A percentile compares a stretch with the other conserved stretches of the same genome.
phyloP scores from a whole-genome alignment of 148 eudicot genomes.

The Bassia scoparia region DNA sequence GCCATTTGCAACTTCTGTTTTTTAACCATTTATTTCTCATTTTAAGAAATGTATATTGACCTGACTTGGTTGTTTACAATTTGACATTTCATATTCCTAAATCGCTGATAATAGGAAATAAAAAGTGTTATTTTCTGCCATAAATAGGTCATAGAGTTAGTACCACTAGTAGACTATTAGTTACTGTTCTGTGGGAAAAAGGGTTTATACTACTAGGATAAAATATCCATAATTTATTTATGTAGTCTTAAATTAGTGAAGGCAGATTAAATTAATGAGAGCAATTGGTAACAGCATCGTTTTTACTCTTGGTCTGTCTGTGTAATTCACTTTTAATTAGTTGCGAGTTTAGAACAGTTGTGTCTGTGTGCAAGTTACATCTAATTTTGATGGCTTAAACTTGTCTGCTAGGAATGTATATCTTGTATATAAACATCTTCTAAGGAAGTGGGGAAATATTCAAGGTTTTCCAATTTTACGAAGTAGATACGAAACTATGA shows the following conservation, averaged over 20 bases:
- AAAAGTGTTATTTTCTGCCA: no score
- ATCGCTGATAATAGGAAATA: no score
- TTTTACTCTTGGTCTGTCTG: not conserved
- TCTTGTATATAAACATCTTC: slow-evolving; percentile 82
- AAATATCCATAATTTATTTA: no score
- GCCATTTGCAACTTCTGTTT: not conserved
- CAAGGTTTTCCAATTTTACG: slow-evolving; percentile 77
- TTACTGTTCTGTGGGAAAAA: no score
- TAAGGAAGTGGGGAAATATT: slow-evolving; percentile 79
- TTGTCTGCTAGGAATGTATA: slow-evolving; percentile 59
- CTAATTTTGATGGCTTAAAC: not conserved
- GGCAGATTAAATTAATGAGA: not conserved
- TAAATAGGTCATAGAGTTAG: no score
- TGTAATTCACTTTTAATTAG: not conserved
- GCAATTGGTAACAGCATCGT: not conserved
- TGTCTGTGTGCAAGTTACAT: not conserved
- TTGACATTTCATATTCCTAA: no score
- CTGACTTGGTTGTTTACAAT: not conserved
- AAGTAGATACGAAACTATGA: slow-evolving; percentile 78
- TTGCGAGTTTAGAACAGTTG: not conserved
- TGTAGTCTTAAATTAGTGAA: not conserved
- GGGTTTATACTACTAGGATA: no score
- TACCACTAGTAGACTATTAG: no score
- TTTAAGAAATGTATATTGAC: no score
- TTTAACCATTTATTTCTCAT: not conserved